phyloP scores from a whole-genome alignment of 345 rosid genomes.

The Gynandropsis gynandra region DNA sequence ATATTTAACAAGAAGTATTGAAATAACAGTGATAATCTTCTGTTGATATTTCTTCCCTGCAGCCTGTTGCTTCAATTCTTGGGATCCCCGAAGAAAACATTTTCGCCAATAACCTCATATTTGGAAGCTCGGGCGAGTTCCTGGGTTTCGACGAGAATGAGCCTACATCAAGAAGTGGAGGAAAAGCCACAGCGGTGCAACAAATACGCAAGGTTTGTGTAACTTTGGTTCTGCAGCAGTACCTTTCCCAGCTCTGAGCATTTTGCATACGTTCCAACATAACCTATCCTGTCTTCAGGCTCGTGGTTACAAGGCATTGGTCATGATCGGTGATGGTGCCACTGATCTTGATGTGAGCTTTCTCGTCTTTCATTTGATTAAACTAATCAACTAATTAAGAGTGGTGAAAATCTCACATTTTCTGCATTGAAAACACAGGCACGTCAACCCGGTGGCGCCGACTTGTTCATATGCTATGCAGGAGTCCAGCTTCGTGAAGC shows the following conservation, averaged over 20 bases:
- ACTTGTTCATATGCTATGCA: conserved; percentile 74
- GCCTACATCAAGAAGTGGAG: conserved; percentile 95
- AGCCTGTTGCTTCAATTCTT: conserved; percentile 91
- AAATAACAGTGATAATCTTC: conserved; percentile 14
- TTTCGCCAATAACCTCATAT: conserved; percentile 80
- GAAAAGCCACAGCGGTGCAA: conserved; percentile 89
- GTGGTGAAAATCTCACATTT: too few species aligned
- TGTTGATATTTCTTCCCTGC: conserved; percentile 7
- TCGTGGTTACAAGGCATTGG: conserved; percentile 59
- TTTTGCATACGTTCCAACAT: conserved; percentile 16
- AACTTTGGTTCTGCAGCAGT: conserved; percentile 1
- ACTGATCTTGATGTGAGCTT: conserved; percentile 83
- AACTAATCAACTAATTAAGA: too few species aligned
- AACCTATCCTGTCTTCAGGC: conserved; percentile 36
- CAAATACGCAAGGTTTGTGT: conserved; percentile 61
- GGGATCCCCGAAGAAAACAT: conserved; percentile 73
- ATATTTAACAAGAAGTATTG: too few species aligned
- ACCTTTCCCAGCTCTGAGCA: conserved; percentile 10
- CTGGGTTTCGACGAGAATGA: conserved; percentile 72
- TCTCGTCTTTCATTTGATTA: too few species aligned
- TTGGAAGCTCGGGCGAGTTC: conserved; percentile 69
- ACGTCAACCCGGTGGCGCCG: conserved; percentile 83
- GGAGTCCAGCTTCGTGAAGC: conserved; percentile 82
- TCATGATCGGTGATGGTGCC: conserved; percentile 98
- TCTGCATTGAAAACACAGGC: conserved; percentile 35